Percentiles rank a stretch among this genome's conserved stretches.
These are phyloP conservation scores for Penicillium verrucosum DNA, from an alignment of 2,329 filamentous ascomycete species.

Conservation along the genomic window DNA sequence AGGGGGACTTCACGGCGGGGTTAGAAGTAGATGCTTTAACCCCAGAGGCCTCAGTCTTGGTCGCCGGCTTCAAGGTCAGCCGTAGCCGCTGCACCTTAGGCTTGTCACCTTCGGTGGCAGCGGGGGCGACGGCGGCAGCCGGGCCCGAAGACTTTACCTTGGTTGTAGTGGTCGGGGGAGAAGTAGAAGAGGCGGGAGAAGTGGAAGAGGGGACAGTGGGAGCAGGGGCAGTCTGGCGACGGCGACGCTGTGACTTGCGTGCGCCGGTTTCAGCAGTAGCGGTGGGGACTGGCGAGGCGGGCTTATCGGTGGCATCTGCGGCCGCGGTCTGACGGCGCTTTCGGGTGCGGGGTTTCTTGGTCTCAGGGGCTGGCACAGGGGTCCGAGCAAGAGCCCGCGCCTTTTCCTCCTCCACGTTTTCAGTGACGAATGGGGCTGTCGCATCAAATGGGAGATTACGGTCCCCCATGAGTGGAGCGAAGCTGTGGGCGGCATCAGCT, in stretches of 20 bases:
- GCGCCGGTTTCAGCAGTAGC: not conserved
- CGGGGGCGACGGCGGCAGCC: not conserved
- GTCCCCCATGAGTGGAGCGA: slow-evolving; percentile 20
- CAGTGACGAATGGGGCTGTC: slow-evolving; percentile 2
- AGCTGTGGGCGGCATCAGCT: slow-evolving; percentile 13
- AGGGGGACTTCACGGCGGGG: not conserved
- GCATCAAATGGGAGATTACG: slow-evolving; percentile 17
- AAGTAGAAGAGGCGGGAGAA: not conserved
- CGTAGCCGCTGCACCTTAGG: slow-evolving; percentile 13
- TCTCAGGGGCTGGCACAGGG: not conserved
- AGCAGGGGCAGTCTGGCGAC: slow-evolving; percentile 7
- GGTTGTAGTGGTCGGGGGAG: not conserved
- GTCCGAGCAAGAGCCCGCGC: slow-evolving; percentile 4
- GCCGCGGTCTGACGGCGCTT: slow-evolving; percentile 10
- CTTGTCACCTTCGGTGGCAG: not conserved
- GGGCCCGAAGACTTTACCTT: not conserved
- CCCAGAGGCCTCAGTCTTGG: slow-evolving; percentile 1
- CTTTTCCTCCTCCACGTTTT: slow-evolving; percentile 15
- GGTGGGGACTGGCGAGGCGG: not conserved
- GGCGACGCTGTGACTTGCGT: slow-evolving; percentile 7
- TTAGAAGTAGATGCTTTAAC: not conserved
- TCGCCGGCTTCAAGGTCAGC: slow-evolving; percentile 14
- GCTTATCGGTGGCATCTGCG: not conserved
- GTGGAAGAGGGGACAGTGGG: not conserved
- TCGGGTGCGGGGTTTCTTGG: slow-evolving; percentile 9